Conservation (phyloP, 345 rosid species). For the Rhizophora mangle region DNA sequence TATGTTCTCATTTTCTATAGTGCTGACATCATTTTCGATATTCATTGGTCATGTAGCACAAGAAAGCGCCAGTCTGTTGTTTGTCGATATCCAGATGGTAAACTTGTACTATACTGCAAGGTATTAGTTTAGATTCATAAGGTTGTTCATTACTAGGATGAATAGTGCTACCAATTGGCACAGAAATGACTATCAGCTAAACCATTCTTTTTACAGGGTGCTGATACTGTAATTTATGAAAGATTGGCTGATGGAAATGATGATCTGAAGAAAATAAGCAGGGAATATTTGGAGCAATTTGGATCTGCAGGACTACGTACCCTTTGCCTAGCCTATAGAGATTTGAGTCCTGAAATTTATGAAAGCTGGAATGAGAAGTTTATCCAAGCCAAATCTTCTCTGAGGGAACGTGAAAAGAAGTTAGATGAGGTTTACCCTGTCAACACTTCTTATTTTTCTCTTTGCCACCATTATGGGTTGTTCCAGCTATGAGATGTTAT, state of each 20-base stretch:
- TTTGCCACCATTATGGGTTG: not conserved
- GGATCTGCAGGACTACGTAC: constrained; percentile 98
- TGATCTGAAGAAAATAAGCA: constrained; percentile 64
- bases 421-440: constrained; percentile 75
- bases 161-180: constrained; percentile 8
- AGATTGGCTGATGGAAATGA: constrained; percentile 73
- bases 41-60: constrained; percentile 56
- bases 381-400: constrained; percentile 92
- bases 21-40: constrained; percentile 8
- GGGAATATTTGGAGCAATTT: constrained; percentile 88
- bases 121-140: constrained; percentile 38
- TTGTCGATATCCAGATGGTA: constrained; percentile 92
- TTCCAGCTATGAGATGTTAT: not conserved
- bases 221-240: constrained; percentile 92
- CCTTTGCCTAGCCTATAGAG: constrained; percentile 90
- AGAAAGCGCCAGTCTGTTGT: constrained; percentile 99
- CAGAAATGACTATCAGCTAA: constrained; percentile 32
- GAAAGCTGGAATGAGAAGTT: constrained; percentile 97
- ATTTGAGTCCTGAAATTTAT: constrained; percentile 68
- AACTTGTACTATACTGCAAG: constrained; percentile 96
- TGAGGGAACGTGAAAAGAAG: constrained; percentile 93
- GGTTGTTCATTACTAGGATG: constrained; percentile 9
- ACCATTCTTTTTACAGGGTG: constrained; percentile 67
- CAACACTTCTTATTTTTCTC: not conserved
- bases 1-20: constrained; percentile 9